Base-by-base conservation (phyloP, 768 basidiomycete species). In the Agaricus sinodeliciosus region DNA sequence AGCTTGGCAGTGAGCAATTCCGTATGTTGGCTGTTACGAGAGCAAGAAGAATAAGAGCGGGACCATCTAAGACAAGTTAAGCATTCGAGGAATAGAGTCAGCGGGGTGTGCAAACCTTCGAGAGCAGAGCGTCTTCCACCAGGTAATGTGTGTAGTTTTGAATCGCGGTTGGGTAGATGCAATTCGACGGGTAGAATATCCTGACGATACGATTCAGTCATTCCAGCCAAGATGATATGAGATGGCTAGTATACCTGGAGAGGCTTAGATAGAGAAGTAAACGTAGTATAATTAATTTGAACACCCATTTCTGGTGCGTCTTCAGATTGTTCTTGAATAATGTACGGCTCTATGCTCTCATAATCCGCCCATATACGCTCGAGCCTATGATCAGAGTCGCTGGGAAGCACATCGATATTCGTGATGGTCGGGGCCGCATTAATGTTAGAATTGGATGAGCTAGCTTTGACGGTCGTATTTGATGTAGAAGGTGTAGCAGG, bases 341-440 rank as follows among this genome's bases (percentile, higher is more conserved):
- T 75, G 59, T 86, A 84, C 0, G 87, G 82, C 61, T 87, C 87
- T 42, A 90, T 73, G 57, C 84, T 84, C 52, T 87, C 85, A 67
- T 91, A 96, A 60, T 96, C 93, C 2, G 77, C 79, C 88, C 91
- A 90, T 8, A 96, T 73, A 47, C 85, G 75, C 62, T 93, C 90
- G 63, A 96, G 74, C 60, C 87, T 73, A 52, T 85, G 80, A 63
- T 95, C 92, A n/a, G 89, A 89, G 58, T 93, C 90, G 47, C 55
- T 56, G 8, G 55, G 51, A n/a, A 53, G 48, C 8, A 48, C 46
- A 15, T 47, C 37, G 11, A 18, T 35, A 18, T 34, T 42, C 28
- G 40, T 15, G 12, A 55, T 36, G 57, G 57, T 12, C 60, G 62
- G 19, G 61, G 57, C 37, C 72, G 65, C 12, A 70, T 59, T 42